Conservation (phyloP, 768 basidiomycete species). For the Royoungia palumana region DNA sequence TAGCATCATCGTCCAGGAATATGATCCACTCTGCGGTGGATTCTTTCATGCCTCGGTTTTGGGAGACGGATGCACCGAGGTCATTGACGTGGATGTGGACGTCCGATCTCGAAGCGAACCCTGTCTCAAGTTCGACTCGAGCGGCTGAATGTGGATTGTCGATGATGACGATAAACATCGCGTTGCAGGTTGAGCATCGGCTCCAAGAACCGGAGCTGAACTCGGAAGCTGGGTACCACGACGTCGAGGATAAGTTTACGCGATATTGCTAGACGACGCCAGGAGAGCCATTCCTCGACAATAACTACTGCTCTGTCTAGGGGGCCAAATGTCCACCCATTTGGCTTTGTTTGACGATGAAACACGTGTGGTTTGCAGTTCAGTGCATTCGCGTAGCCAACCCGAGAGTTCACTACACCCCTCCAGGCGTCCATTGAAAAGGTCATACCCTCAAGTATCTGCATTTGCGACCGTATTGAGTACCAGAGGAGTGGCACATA, state of each 20-base stretch:
- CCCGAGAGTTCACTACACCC: too few species aligned
- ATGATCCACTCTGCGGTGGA: conserved; percentile 55
- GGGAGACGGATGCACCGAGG: conserved; percentile 49
- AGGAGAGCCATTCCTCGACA: conserved; percentile 37
- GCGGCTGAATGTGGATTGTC: conserved; percentile 47
- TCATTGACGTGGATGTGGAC: conserved; percentile 52
- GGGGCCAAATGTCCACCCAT: conserved; percentile 47
- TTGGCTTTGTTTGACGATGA: conserved; percentile 41
- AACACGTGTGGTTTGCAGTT: conserved; percentile 42
- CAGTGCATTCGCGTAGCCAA: too few species aligned
- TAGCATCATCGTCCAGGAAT: conserved; percentile 64
- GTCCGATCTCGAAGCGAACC: conserved; percentile 43
- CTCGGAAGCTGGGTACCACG: conserved; percentile 55
- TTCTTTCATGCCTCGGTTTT: conserved; percentile 53
- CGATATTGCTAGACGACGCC: conserved; percentile 15
- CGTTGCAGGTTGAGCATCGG: conserved; percentile 43
- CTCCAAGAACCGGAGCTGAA: conserved; percentile 43
- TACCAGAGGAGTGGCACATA: too few species aligned
- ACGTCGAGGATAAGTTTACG: conserved; percentile 51
- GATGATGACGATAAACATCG: conserved; percentile 57
- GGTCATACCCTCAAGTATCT: too few species aligned
- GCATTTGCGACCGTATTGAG: too few species aligned
- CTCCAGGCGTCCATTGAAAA: too few species aligned
- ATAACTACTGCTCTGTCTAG: conserved; percentile 40
- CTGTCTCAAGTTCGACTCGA: conserved; percentile 36